These are phyloP conservation scores for Agarophyton chilense DNA, from an alignment of 23 red algal genomes.

Conservation along the genomic window DNA sequence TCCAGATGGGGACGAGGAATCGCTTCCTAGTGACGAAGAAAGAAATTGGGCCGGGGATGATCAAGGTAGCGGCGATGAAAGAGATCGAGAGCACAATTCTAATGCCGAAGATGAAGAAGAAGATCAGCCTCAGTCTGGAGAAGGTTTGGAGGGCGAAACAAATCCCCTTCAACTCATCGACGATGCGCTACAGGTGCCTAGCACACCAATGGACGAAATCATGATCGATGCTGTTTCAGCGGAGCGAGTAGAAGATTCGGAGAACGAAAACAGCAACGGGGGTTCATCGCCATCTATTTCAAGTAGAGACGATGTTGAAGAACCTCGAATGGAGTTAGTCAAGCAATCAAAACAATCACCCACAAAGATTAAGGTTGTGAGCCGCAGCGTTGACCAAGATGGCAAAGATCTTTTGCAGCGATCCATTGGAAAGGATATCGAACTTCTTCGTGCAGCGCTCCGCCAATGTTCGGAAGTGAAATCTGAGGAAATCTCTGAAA, in stretches of 20 bases:
- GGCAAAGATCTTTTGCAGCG: not conserved
- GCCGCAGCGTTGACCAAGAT: not conserved
- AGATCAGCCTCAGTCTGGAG: not conserved
- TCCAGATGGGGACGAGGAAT: conserved; percentile 21
- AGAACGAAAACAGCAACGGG: not conserved
- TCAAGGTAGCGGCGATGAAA: conserved; percentile 19
- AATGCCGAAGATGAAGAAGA: conserved; percentile 14
- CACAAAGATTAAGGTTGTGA: not conserved
- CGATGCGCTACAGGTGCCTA: not conserved
- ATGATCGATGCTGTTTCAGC: not conserved
- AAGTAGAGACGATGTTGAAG: not conserved
- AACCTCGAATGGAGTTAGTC: not conserved
- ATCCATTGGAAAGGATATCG: not conserved
- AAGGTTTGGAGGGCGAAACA: not conserved
- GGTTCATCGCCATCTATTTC: conserved; percentile 4
- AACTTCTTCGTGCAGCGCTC: not conserved
- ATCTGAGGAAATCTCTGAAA: conserved; percentile 4
- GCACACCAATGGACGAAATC: not conserved
- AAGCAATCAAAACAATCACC: not conserved
- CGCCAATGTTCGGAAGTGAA: not conserved
- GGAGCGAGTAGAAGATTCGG: not conserved
- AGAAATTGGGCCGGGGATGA: conserved; percentile 33
- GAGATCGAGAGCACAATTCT: conserved; percentile 12
- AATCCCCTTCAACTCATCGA: not conserved
- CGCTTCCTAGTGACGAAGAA: conserved; percentile 18